These are phyloP conservation scores for Grosmannia clavigera DNA, from an alignment of 2,329 filamentous ascomycete genomes.

Conservation along the genomic window DNA sequence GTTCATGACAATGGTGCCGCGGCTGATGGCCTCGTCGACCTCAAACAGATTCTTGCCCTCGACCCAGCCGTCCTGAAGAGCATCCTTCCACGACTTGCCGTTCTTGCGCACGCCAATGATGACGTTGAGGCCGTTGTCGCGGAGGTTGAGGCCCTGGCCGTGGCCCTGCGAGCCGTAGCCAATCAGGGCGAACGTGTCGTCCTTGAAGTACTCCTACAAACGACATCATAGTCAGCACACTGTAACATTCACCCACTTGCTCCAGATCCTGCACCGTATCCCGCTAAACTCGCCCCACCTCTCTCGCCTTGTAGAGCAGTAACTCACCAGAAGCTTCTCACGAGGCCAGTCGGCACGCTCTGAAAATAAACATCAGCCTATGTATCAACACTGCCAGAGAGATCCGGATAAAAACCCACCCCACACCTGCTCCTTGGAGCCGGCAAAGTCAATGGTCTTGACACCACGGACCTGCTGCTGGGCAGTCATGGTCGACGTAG, in stretches of 20 bases:
- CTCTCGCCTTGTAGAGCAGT: too few species aligned
- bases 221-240: not conserved
- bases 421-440: constrained; percentile 86
- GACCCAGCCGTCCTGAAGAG: constrained; percentile 92
- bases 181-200: constrained; percentile 97
- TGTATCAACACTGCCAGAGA: not conserved
- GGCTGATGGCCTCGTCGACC: constrained; percentile 87
- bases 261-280: not conserved
- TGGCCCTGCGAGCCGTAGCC: constrained; percentile 97
- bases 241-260: not conserved
- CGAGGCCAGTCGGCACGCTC: constrained; percentile 97
- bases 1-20: constrained; percentile 97
- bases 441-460: constrained; percentile 99
- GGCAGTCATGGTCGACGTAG: constrained; percentile 19
- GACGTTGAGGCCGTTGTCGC: constrained; percentile 98
- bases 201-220: constrained; percentile 91
- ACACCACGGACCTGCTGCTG: constrained; percentile 66
- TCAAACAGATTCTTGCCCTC: constrained; percentile 98
- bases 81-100: constrained; percentile 97
- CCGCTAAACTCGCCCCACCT: not conserved
- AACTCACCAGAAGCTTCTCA: constrained; percentile 88
- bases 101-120: constrained; percentile 98
- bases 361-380: constrained; percentile 21
- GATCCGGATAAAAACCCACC: constrained; percentile 44
- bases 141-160: constrained; percentile 98